Evolutionary conservation across 495 filamentous ascomycete genomes (phyloP).

Genomic region (Hypoxylon trugodes): DNA sequence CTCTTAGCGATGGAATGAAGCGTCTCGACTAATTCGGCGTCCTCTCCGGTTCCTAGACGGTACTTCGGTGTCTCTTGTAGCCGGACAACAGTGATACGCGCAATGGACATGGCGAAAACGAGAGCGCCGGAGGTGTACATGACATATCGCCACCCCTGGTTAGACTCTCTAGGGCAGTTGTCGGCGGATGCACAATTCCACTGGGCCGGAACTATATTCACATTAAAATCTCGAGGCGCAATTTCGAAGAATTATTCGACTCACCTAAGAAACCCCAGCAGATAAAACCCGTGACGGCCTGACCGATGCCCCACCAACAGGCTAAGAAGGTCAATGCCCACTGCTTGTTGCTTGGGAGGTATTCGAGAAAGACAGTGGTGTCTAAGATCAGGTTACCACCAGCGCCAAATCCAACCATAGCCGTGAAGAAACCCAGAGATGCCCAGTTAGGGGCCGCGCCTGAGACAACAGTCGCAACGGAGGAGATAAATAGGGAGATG

Average conservation of each 20-base stretch:
- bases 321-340: conserved; percentile 79
- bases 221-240: conserved; percentile 44
- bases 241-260: conserved; percentile 26
- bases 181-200: conserved; percentile 67
- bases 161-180: conserved; percentile 66
- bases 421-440: conserved; percentile 70
- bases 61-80: conserved; percentile 79
- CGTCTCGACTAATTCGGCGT: conserved; percentile 66
- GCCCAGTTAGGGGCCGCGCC: conserved; percentile 76
- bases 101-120: conserved; percentile 70
- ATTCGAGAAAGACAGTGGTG: conserved; percentile 81
- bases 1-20: conserved; percentile 68
- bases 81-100: conserved; percentile 72
- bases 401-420: conserved; percentile 75
- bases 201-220: conserved; percentile 44
- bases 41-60: conserved; percentile 69
- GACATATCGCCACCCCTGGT: conserved; percentile 87
- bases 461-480: conserved; percentile 70
- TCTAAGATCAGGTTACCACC: conserved; percentile 78
- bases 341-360: conserved; percentile 77
- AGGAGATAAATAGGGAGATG: conserved; percentile 70
- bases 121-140: conserved; percentile 71
- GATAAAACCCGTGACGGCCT: conserved; percentile 72
- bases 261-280: conserved; percentile 80
- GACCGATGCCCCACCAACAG: conserved; percentile 81